phyloP scores from a whole-genome alignment of 306 rosid genomes.

The Fagus crenata region DNA sequence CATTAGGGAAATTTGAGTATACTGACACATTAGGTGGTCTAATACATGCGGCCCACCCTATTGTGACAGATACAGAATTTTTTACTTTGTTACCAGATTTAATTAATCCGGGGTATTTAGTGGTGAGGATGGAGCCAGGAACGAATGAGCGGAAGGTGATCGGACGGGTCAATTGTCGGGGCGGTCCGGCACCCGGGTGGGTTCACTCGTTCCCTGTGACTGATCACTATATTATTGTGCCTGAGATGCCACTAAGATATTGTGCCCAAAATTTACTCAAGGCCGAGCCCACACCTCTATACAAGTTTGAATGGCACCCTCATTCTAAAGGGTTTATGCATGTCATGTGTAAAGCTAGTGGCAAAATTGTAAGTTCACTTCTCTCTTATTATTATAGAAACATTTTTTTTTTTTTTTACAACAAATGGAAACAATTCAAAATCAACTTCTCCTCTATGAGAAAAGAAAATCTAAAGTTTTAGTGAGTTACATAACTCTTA shows the following conservation, averaged over 20 bases:
- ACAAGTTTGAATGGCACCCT: conserved; percentile 92
- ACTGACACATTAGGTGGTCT: conserved; percentile 78
- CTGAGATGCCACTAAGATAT: conserved; percentile 88
- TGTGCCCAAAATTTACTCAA: conserved; percentile 73
- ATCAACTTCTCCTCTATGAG: too few species aligned
- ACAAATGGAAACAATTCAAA: too few species aligned
- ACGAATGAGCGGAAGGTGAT: conserved; percentile 74
- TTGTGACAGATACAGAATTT: conserved; percentile 76
- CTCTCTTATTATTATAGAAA: neutral
- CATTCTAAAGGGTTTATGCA: conserved; percentile 69
- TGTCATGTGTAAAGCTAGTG: conserved; percentile 81
- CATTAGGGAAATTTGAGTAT: conserved; percentile 68
- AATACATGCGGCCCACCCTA: conserved; percentile 89
- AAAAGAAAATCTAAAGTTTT: too few species aligned
- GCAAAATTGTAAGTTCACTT: conserved; percentile 55
- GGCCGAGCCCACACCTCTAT: conserved; percentile 87
- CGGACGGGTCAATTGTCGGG: conserved; percentile 67
- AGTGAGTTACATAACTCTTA: too few species aligned
- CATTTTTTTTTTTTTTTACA: too few species aligned
- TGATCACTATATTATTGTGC: conserved; percentile 68
- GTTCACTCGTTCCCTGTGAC: conserved; percentile 90
- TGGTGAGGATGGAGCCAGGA: conserved; percentile 71
- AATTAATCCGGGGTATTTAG: conserved; percentile 72
- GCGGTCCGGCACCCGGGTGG: conserved; percentile 83
- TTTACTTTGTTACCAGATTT: conserved; percentile 77